Percentiles rank a stretch among this genome's conserved stretches.
Conservation (phyloP, 2,329 filamentous ascomycete genomes). For the Fusarium temperatum region DNA sequence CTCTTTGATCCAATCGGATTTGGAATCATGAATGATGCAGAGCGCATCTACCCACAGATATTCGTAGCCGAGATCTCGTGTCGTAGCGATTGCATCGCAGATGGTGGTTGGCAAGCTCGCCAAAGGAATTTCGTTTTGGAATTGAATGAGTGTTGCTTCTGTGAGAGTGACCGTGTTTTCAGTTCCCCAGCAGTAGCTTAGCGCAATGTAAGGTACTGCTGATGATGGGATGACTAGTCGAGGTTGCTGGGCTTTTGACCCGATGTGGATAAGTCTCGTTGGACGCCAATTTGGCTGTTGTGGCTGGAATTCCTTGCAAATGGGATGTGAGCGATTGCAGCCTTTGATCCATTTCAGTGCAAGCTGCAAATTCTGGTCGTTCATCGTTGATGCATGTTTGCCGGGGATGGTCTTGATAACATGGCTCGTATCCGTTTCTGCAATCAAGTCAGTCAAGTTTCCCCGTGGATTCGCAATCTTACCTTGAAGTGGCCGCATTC, state of each 20-base stretch:
- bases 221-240: background rate
- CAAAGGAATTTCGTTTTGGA: background rate
- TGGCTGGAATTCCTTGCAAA: background rate
- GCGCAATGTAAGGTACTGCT: background rate
- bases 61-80: background rate
- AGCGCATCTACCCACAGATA: background rate
- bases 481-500: background rate
- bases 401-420: background rate
- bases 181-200: constrained; percentile 3
- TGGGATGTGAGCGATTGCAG: background rate
- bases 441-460: rapidly evolving
- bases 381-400: background rate
- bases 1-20: background rate
- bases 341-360: background rate
- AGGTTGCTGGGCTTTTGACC: background rate
- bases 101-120: background rate
- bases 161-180: background rate
- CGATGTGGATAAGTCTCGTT: background rate
- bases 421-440: background rate
- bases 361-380: background rate
- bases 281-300: background rate
- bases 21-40: background rate
- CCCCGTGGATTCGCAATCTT: rapidly evolving
- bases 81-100: background rate
- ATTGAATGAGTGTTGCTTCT: rapidly evolving